Percentiles rank a stretch among this genome's conserved stretches.
phyloP scores from a whole-genome alignment of 345 rosid genomes.

The Eucalyptus victrix region DNA sequence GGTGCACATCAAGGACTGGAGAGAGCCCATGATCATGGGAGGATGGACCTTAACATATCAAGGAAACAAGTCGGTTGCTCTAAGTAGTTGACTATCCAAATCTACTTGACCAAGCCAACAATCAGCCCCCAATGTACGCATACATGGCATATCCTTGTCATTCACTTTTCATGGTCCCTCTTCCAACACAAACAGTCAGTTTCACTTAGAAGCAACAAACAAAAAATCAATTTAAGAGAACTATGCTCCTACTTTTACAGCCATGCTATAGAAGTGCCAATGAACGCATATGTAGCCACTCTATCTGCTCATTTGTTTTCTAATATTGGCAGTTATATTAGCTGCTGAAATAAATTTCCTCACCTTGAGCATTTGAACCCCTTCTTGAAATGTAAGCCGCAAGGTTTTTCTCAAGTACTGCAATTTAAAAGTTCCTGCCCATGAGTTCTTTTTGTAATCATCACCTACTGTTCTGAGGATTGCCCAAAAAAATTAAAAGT shows the following conservation, averaged over 20 bases:
- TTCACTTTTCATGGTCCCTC: background rate
- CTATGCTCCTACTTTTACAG: background rate
- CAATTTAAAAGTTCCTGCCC: background rate
- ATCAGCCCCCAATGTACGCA: background rate
- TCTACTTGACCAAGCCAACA: background rate
- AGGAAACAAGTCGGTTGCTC: background rate
- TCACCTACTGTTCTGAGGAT: background rate
- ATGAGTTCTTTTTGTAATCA: background rate
- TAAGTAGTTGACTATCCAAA: background rate
- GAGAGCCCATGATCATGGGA: background rate
- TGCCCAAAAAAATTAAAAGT: background rate
- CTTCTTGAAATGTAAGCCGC: constrained; percentile 73
- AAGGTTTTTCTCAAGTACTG: constrained; percentile 69
- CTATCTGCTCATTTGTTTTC: background rate
- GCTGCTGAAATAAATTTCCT: background rate
- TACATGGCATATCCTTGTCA: background rate
- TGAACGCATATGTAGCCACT: background rate
- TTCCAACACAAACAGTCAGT: background rate
- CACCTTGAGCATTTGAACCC: constrained; percentile 88
- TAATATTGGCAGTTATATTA: background rate
- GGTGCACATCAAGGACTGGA: background rate
- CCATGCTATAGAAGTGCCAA: background rate
- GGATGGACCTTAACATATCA: background rate
- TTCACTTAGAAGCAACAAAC: background rate
- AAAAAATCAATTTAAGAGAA: background rate